Evolutionary conservation across 1,284 basidiomycete species (phyloP), one percentile per base, ranked within the genome.

Genomic region (Cryptococcus wingfieldii): DNA sequence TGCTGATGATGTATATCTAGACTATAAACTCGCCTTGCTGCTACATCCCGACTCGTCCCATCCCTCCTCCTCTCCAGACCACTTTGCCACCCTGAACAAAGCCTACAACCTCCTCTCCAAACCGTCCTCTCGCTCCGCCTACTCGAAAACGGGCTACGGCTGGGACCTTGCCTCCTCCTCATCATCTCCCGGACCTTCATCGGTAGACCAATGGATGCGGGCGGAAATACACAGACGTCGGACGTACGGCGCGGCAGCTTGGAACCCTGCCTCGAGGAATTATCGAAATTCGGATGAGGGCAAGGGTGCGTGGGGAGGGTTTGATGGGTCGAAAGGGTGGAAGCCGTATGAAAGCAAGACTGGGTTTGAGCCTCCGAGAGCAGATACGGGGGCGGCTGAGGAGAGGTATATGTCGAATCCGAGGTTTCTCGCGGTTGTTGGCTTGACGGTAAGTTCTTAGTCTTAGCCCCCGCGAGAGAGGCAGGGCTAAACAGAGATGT

Each of bases 21-120:
- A 77, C 53, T 77, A 77, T 60, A 63, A 64, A 38, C 69, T 77
- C 23, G 76, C 76, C 2, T 60, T 73, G 9, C 49, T 77, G 8
- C 63, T 76, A n/a, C 76, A 77, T 57, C 76, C 76, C 7, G 76
- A 77, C 57, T 70, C 71, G 5, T 64, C 66, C 5, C 74, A 77
- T 58, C 74, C 74, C 2, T 72, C 74, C 4, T 67, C 76, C 4
- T 74, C 69, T 0, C 66, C 70, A 1, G 63, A 69, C 16, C 64
- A 76, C 59, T 77, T 77, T 51, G 63, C 70, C 5, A 66, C 60
- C 4, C 68, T 77, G 13, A 64, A 70, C 59, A 56, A 61, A 23
- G 76, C 76, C 7, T 77, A 77, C 63, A 75, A 64, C 37, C 64
- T 77, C 13, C 66, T 77, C 12, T 71, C 70, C 2, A 53, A 64